phyloP scores from a whole-genome alignment of 768 basidiomycete genomes.

The Termitomyces sp. region DNA sequence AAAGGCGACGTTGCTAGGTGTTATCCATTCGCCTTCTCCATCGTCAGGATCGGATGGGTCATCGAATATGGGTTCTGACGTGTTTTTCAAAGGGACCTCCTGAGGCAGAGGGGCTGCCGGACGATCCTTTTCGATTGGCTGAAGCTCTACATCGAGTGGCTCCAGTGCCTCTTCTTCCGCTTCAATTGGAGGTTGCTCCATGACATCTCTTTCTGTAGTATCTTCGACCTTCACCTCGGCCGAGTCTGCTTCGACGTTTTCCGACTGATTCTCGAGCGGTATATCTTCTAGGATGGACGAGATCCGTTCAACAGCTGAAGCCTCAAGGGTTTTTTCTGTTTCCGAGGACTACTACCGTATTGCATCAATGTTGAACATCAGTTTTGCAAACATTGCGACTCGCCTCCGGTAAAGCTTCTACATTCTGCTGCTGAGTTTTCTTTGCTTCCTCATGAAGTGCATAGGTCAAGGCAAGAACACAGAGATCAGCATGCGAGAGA shows the following conservation, averaged over 20 bases:
- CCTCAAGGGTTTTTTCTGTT: background rate
- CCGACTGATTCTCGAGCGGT: constrained; percentile 13
- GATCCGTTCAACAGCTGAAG: constrained; percentile 9
- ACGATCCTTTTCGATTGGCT: constrained; percentile 23
- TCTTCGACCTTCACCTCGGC: constrained; percentile 1
- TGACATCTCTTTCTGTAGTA: constrained; percentile 7
- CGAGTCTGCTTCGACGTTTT: constrained; percentile 3
- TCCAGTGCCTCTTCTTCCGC: constrained; percentile 24
- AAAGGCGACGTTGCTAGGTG: constrained; percentile 74
- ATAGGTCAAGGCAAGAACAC: constrained; percentile 85
- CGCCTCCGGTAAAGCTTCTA: constrained; percentile 20
- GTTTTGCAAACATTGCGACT: constrained; percentile 3
- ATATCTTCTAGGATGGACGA: constrained; percentile 10
- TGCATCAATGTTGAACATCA: constrained; percentile 12
- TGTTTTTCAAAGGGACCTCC: constrained; percentile 4
- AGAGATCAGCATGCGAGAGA: constrained; percentile 85
- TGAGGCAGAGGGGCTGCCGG: constrained; percentile 2
- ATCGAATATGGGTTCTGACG: constrained; percentile 47
- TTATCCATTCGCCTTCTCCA: constrained; percentile 96
- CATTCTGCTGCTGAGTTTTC: constrained; percentile 21
- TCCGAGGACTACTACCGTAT: constrained; percentile 25
- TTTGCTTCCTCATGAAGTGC: constrained; percentile 59
- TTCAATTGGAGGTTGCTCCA: constrained; percentile 14
- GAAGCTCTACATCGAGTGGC: constrained; percentile 41
- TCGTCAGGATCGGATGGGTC: constrained; percentile 78